Evolutionary conservation across 495 filamentous ascomycete species (phyloP).

Genomic region (Penicillium riverlandense): DNA sequence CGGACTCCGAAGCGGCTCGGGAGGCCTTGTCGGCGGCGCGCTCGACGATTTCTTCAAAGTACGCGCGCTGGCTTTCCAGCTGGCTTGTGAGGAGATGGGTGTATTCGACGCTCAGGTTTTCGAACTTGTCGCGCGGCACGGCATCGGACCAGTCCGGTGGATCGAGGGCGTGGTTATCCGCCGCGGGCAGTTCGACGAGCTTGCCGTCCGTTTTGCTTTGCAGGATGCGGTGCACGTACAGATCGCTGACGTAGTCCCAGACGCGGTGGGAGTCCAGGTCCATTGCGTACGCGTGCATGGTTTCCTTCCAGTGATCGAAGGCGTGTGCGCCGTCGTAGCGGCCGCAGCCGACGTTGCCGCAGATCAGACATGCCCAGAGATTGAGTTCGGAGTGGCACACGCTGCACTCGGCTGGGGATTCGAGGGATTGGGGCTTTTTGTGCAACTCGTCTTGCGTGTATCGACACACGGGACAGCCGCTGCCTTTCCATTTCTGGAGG

Average conservation of each 20-base stretch:
- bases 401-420: conserved; percentile 49
- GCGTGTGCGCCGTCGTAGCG: conserved; percentile 92
- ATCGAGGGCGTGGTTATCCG: conserved; percentile 36
- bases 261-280: conserved; percentile 89
- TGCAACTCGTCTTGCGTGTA: conserved; percentile 62
- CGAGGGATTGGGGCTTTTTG: conserved; percentile 13
- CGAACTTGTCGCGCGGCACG: conserved; percentile 84
- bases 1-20: conserved; percentile 59
- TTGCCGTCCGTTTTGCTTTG: conserved; percentile 85
- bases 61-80: conserved; percentile 83
- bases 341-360: conserved; percentile 87
- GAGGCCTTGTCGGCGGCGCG: conserved; percentile 88
- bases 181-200: conserved; percentile 70
- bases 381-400: conserved; percentile 72
- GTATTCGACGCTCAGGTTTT: conserved; percentile 88
- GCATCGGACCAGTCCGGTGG: conserved; percentile 52
- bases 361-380: conserved; percentile 92
- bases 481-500: conserved; percentile 91
- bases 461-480: conserved; percentile 89
- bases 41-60: conserved; percentile 89
- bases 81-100: conserved; percentile 87
- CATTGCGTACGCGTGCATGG: conserved; percentile 82
- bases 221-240: conserved; percentile 92
- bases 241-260: conserved; percentile 94
- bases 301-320: conserved; percentile 87